These are phyloP conservation scores for Stromatinia cepivora DNA, from an alignment of 2,329 filamentous ascomycete genomes.

Conservation along the genomic window DNA sequence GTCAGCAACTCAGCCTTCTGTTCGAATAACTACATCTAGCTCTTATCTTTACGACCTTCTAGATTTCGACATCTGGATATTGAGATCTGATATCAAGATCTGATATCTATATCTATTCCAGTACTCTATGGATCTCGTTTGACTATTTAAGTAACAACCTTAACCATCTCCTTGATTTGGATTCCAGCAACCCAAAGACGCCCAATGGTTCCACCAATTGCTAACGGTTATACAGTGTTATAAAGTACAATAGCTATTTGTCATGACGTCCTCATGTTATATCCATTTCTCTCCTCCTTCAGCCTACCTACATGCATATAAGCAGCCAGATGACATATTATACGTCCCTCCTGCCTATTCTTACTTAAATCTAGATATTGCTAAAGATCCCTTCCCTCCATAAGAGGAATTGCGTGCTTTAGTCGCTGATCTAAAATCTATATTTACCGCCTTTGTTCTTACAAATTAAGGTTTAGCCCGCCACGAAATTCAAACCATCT, in stretches of 20 bases:
- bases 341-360: background rate
- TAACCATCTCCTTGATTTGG: background rate
- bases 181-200: background rate
- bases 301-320: background rate
- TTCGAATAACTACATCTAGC: too few species aligned
- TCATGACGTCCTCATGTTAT: background rate
- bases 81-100: background rate
- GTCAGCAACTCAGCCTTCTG: constrained; percentile 2
- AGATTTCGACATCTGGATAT: too few species aligned
- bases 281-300: background rate
- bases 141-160: background rate
- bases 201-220: background rate
- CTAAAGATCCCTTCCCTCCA: background rate
- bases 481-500: background rate
- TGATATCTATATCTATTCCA: background rate
- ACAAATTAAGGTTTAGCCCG: constrained; percentile 5
- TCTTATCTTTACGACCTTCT: too few species aligned
- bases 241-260: background rate
- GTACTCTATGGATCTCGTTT: background rate
- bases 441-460: constrained; percentile 7
- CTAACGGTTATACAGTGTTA: background rate
- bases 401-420: constrained; percentile 1
- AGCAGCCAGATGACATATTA: background rate
- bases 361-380: background rate
- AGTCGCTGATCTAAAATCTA: background rate